A percentile compares a stretch with the other conserved stretches of the same genome.
phyloP scores from a whole-genome alignment of 257 asterid genomes.

The Oldenlandia corymbosa region DNA sequence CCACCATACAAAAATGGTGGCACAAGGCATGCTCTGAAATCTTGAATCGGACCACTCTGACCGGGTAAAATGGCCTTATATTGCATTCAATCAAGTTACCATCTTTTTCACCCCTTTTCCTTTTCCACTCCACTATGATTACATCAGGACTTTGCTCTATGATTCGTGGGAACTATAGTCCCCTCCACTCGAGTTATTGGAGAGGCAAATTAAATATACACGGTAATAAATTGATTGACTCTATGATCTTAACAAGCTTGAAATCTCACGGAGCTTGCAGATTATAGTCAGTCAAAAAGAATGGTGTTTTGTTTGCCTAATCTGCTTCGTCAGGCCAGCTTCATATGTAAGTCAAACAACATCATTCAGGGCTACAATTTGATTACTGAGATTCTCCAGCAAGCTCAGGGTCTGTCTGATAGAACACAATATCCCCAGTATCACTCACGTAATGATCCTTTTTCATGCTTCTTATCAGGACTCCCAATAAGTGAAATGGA shows the following conservation, averaged over 20 bases:
- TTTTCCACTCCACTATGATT: not conserved
- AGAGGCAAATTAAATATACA: not conserved
- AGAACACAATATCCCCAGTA: constrained; percentile 59
- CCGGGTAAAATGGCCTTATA: no score
- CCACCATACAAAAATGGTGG: no score
- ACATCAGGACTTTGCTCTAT: constrained; percentile 1
- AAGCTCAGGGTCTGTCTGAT: constrained; percentile 51
- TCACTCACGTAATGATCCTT: constrained; percentile 76
- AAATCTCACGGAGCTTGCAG: constrained; percentile 1
- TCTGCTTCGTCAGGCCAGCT: not conserved
- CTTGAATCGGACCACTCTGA: no score
- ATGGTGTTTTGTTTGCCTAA: constrained; percentile 15
- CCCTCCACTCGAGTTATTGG: constrained; percentile 5
- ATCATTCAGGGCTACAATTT: not conserved
- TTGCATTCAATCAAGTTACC: not conserved
- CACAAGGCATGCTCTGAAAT: no score
- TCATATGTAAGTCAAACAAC: not conserved
- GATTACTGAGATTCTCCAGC: constrained; percentile 28
- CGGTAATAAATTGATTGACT: not conserved
- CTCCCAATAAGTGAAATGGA: constrained; percentile 60
- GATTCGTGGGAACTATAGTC: not conserved
- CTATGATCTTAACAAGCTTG: constrained; percentile 9
- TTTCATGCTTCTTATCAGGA: constrained; percentile 52
- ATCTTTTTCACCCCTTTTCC: not conserved
- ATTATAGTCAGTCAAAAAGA: constrained; percentile 15